phyloP scores from a whole-genome alignment of 2,329 filamentous ascomycete genomes.

The Alternaria sp. region DNA sequence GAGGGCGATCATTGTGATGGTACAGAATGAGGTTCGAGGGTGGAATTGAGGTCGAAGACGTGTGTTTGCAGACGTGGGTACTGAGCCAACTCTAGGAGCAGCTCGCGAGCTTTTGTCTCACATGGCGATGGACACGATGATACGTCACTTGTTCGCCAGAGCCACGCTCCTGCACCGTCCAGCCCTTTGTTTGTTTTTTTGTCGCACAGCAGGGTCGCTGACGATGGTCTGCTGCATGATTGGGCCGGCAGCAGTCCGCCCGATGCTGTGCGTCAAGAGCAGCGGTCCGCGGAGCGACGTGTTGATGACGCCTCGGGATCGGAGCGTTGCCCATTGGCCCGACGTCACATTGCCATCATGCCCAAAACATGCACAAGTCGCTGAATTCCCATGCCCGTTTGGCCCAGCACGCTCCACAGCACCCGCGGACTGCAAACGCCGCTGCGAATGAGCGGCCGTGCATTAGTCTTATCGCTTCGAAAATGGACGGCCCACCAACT shows the following conservation, averaged over 20 bases:
- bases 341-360: conserved; percentile 21
- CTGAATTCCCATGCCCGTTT: conserved; percentile 4
- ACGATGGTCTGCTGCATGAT: conserved; percentile 1
- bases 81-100: not conserved
- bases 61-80: not conserved
- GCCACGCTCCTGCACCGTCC: not conserved
- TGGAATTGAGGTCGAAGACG: not conserved
- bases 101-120: not conserved
- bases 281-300: not conserved
- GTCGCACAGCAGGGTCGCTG: conserved; percentile 1
- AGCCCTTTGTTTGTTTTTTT: not conserved
- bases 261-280: not conserved
- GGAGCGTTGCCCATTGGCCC: conserved; percentile 13
- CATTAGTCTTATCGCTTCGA: conserved; percentile 6
- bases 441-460: not conserved
- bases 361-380: conserved; percentile 11
- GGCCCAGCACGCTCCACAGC: not conserved
- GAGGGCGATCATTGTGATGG: conserved; percentile 15
- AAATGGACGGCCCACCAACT: not conserved
- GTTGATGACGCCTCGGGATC: not conserved
- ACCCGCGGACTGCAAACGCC: not conserved
- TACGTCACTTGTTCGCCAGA: conserved; percentile 13
- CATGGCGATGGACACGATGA: not conserved
- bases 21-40: not conserved
- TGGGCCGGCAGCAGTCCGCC: not conserved